Base-by-base conservation (phyloP, 257 asterid genomes). In the Solanum neorickii region DNA sequence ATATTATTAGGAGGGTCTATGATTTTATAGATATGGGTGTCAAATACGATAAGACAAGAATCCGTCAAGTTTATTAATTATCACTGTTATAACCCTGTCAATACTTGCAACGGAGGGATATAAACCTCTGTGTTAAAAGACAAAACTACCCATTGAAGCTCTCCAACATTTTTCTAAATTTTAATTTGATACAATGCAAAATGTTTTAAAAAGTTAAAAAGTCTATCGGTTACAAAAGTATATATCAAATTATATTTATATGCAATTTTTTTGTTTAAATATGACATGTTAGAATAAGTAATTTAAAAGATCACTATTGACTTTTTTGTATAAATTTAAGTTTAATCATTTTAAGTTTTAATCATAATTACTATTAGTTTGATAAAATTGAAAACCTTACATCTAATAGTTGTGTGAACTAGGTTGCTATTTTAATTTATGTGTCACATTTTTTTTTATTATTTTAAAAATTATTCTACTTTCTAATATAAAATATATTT, bases 41-140 rank as follows among this genome's bases (percentile, higher is more conserved):
- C 93, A 91, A 90, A 77, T 84, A 89, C 27, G 95, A 93, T 82
- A 87, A 88, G 95, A 93, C 94, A 86, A 91, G 89, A 86, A 89
- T 88, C 93, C 78, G 84, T 88, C 90, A 33, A 47, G 83, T 29
- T 44, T 35, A 59, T 56, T 49, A 31, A 72, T n/a, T 68, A 37
- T 87, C 83, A 77, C 83, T 85, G 25, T 86, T 27, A 31, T 49
- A 42, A 29, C 31, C 69, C 73, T 84, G 87, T 72, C 87, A 82
- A 83, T 65, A 78, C 92, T 87, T 88, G 89, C 46, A 92, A 90
- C 83, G 52, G 70, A 15, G 92, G 92, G 88, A 90, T 90, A 89
- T 87, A 89, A 90, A 70, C 91, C 90, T 87, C 74, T 23, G 37
- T n/a, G 14, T 74, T 18, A 16, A n/a, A 70, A 66, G 85, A 88